Base-by-base conservation (phyloP, 2,329 filamentous ascomycete genomes). In the Colletotrichum simmondsii region DNA sequence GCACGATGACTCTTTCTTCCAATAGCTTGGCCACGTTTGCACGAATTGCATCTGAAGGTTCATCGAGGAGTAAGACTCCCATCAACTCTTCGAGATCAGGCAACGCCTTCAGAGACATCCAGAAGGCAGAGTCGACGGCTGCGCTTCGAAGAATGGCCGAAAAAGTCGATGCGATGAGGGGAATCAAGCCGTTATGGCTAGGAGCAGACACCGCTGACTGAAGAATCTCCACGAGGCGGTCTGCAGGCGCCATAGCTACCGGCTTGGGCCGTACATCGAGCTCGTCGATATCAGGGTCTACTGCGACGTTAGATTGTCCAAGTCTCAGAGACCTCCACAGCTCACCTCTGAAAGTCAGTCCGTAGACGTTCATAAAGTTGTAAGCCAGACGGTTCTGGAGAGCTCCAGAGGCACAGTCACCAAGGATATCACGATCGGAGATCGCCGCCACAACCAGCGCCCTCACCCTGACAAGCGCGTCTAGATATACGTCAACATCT, bases 331-430 rank as follows among this genome's bases (percentile, higher is more conserved):
- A n/a, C 12, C 14, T 28, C 7, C 19, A 11, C 2, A 24, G 75
- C 80, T 74, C 85, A 88, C 90, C 88, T 81, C 85, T 85, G 24
- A 93, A 81, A 46, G 91, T 86, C 54, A 85, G 79, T 19, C 89
- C 80, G 60, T 93, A 84, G 73, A 86, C 88, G 66, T 91, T 87
- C 26, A 93, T 82, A n/a, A 92, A 82, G 68, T 86, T 85, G 53
- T 85, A 83, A 12, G 86, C 85, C 67, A 92, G 85, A 32, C 83
- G 80, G 32, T 88, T 83, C 73, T 84, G 87, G 60, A 90, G 78
- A 49, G 83, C 80, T 65, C 83, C 83, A 60, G 81, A 84, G 11
- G 81, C 42, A 46, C 65, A 67, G 37, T 58, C 67, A 14, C 52
- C 69, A 10, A 73, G 65, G 19, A 74, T 57, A 10, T 68, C 62